Evolutionary conservation across 129 eudicot species (phyloP), one percentile per base, ranked within the genome.

Genomic region (Saposhnikovia divaricata): DNA sequence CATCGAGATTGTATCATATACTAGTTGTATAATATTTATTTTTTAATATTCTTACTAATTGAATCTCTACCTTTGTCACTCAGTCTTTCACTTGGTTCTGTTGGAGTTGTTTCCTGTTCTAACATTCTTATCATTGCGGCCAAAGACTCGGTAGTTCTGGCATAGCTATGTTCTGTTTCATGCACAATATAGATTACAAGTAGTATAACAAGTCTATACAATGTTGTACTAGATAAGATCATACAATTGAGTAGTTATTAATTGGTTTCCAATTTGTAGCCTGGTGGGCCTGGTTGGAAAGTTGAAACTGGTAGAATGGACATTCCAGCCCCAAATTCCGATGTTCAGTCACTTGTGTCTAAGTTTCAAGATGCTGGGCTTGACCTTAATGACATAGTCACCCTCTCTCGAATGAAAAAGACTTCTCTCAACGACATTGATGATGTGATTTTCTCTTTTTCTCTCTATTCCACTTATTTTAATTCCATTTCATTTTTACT

Each of bases 91-190:
- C n/a, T n/a, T n/a, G n/a, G n/a, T n/a, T n/a, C n/a, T n/a, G n/a
- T n/a, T 7, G 89, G 86, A 76, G 87, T 86, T 16, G 96, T 93
- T 0, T 93, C 98, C 45, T 90, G 98, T 81, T 96, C 96, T 86
- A 96, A 93, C 84, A 93, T 93, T 86, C 96, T 93, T 66, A 90
- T 92, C 45, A 68, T 90, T 42, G 93, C 91, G 4, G 96, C 98
- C 51, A 87, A 93, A 82, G 98, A 93, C 72, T 89, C 96, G 1
- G 98, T 93, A 12, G 78, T 90, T 38, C 73, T 86, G 89, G 96
- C 87, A 78, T 16, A 75, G 45, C 14, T 19, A 42, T 19, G 28
- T 42, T 43, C 21, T 72, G 15, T 40, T 21, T 72, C n/a, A 42
- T 72, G 34, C 46, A 37, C 23, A 25, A 11, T 7, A 28, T 7